Evolutionary conservation across 441 rosid genomes (phyloP), one percentile per base, ranked within the genome.

Genomic region (Bocquillonia castaneifolia): DNA sequence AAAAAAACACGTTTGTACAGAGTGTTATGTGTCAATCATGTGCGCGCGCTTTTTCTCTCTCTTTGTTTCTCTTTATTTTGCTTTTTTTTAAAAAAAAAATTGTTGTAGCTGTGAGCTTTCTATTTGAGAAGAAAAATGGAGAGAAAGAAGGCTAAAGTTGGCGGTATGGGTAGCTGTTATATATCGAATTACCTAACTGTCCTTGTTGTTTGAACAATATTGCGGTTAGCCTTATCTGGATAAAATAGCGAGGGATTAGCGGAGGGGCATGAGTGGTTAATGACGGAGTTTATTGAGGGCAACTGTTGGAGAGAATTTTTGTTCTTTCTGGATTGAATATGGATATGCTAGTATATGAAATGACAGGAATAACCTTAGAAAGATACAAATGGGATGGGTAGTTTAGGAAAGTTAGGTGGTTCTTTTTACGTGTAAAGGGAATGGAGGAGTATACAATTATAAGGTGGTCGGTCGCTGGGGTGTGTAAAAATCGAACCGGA

Each of bases 311-410:
- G 2, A 10, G 1, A 9, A 48, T 23, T 0, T 31, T 42, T 7
- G 0, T 20, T 37, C 1, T 44, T 18, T n/a, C n/a, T n/a, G n/a
- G n/a, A n/a, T n/a, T n/a, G n/a, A n/a, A n/a, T n/a, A n/a, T n/a
- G n/a, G n/a, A n/a, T 13, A 59, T 59, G 34, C 18, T 40, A 14
- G 9, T 0, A 10, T 1, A 0, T 52, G 0, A 15, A 66, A 65
- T 63, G 69, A 73, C 79, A 5, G 9, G 13, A 58, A 6, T 40
- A 9, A 64, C 76, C 79, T 25, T 12, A 0, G 0, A 39, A 54
- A 29, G 26, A 17, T 5, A 2, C 1, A 1, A 51, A 59, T 5
- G 0, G 12, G 0, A n/a, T 29, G 69, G 56, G 37, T 22, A 9
- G 48, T 66, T 62, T 37, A 3, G 57, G 23, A 52, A 52, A n/a